phyloP scores from a whole-genome alignment of 2,329 filamentous ascomycete genomes.

The Colletotrichum liaoningense region DNA sequence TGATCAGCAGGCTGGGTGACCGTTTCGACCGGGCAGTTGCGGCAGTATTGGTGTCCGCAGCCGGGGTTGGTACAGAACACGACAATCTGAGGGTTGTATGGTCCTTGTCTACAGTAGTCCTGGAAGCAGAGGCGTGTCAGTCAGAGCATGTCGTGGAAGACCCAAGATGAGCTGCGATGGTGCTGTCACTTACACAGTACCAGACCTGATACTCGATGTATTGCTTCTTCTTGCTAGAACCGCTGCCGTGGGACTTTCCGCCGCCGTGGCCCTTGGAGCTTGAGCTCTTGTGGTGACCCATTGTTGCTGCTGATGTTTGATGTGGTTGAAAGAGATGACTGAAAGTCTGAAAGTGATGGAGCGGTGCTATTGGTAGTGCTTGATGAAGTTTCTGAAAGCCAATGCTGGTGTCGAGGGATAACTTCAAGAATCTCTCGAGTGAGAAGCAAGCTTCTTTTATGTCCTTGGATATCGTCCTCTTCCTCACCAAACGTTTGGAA shows the following conservation, averaged over 20 bases:
- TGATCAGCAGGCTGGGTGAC: not conserved
- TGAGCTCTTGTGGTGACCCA: not conserved
- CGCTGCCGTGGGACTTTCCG: not conserved
- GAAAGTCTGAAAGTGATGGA: not conserved
- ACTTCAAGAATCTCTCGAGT: too few relatives aligned
- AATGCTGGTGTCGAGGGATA: not conserved
- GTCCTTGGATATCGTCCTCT: not conserved
- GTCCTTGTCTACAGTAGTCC: not conserved
- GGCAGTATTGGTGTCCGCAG: too few relatives aligned
- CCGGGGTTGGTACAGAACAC: too few relatives aligned
- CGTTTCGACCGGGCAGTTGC: too few relatives aligned
- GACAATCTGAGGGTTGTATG: not conserved
- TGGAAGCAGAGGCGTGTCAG: not conserved
- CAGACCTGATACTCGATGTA: not conserved
- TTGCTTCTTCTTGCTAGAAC: not conserved
- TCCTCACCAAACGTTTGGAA: not conserved
- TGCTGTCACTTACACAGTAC: constrained; percentile 6
- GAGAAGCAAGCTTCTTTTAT: too few relatives aligned
- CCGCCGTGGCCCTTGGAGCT: not conserved
- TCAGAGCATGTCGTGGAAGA: too few relatives aligned
- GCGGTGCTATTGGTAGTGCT: not conserved
- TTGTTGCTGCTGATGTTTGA: not conserved
- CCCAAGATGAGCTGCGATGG: not conserved
- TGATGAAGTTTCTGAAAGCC: not conserved
- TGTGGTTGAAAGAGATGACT: not conserved